Evolutionary conservation across 1,139 yeast species (phyloP).

Genomic region (Suhomyces yuchorum): DNA sequence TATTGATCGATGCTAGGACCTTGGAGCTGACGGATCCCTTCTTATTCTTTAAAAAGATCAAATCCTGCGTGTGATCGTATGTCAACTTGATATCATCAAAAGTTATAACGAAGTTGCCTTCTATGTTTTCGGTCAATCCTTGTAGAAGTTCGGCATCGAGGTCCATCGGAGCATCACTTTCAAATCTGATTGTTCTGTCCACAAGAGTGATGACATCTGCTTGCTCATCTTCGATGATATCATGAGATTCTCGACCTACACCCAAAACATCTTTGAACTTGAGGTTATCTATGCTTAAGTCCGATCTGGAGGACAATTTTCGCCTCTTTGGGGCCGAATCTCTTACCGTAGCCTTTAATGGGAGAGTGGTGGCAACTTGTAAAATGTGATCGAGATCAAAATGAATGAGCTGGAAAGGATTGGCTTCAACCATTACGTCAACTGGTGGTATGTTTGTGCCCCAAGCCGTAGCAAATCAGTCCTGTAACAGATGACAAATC

Average conservation of each 20-base stretch:
- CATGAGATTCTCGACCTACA: background rate
- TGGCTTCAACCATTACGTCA: background rate
- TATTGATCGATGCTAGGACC: constrained; percentile 10
- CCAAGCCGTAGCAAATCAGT: background rate
- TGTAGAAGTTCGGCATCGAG: background rate
- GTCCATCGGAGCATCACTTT: constrained; percentile 2
- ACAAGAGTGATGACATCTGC: constrained; percentile 5
- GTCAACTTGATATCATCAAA: constrained; percentile 16
- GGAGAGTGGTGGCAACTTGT: constrained; percentile 4
- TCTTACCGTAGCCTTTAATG: constrained; percentile 1
- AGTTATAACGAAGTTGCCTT: constrained; percentile 1
- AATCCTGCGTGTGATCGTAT: constrained; percentile 6
- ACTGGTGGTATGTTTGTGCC: background rate
- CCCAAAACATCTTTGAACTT: constrained; percentile 11
- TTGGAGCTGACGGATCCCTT: constrained; percentile 8
- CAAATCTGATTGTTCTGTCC: constrained; percentile 2
- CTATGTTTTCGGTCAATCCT: background rate
- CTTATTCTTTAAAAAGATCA: constrained; percentile 15
- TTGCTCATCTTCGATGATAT: background rate
- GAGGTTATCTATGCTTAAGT: constrained; percentile 15
- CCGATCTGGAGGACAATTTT: constrained; percentile 5
- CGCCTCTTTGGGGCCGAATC: constrained; percentile 13
- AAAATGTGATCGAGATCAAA: constrained; percentile 16
- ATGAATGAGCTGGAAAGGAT: constrained; percentile 14
- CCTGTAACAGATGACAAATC: background rate